Conservation (phyloP, 495 filamentous ascomycete genomes). For the Mytilinidion resinicola region DNA sequence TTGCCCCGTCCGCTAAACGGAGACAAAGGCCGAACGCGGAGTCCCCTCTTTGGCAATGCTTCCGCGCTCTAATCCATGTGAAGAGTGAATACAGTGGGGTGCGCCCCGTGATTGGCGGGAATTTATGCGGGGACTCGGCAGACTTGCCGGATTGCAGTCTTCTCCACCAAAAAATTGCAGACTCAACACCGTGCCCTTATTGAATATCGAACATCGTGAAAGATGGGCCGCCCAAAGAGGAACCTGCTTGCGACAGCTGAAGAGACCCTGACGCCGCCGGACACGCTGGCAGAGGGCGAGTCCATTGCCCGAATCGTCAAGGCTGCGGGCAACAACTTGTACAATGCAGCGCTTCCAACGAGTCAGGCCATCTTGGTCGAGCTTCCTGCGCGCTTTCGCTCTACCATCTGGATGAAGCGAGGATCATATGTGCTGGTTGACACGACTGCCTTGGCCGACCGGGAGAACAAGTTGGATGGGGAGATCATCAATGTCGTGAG, state of each 20-base stretch:
- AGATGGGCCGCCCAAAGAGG: conserved; percentile 70
- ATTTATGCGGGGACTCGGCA: conserved; percentile 1
- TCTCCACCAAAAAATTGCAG: background rate
- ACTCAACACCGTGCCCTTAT: background rate
- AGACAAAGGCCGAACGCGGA: too few species aligned
- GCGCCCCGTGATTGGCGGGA: background rate
- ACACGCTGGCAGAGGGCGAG: conserved; percentile 56
- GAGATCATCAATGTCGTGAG: conserved; percentile 90
- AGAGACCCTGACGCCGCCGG: conserved; percentile 67
- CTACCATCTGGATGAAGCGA: conserved; percentile 82
- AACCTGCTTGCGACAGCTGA: conserved; percentile 66
- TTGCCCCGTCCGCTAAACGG: too few species aligned
- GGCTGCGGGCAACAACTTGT: conserved; percentile 81
- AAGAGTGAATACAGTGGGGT: background rate
- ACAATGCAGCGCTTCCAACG: conserved; percentile 60
- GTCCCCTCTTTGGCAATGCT: background rate
- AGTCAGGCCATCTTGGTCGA: conserved; percentile 62
- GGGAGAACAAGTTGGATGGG: conserved; percentile 72
- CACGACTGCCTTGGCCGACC: conserved; percentile 55
- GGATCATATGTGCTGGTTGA: conserved; percentile 84
- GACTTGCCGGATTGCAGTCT: background rate
- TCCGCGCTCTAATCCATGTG: background rate
- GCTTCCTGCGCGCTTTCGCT: conserved; percentile 73
- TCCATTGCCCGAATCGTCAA: conserved; percentile 69
- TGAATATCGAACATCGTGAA: background rate